A percentile compares a stretch with the other conserved stretches of the same genome.
Evolutionary conservation across 2,329 filamentous ascomycete species (phyloP).

Genomic region (Fonsecaea nubica): DNA sequence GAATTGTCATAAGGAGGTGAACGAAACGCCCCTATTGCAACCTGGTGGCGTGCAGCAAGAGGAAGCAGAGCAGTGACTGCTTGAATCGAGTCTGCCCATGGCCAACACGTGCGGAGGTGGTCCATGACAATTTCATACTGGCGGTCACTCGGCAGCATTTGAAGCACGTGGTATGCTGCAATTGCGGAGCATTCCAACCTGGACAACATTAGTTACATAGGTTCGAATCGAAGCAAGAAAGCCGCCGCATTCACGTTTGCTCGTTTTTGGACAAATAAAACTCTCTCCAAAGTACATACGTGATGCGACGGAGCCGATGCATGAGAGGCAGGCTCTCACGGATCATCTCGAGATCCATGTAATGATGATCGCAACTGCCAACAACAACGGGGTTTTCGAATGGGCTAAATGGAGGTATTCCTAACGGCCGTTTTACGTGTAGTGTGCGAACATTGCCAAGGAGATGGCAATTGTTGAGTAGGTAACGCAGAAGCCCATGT

Average conservation of each 20-base stretch:
- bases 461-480: slow-evolving; percentile 27
- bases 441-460: slow-evolving; percentile 29
- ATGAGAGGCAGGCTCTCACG: slow-evolving; percentile 27
- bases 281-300: slow-evolving; percentile 20
- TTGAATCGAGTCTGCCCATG: slow-evolving; percentile 20
- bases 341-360: slow-evolving; percentile 20
- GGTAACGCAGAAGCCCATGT: slow-evolving; percentile 20
- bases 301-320: slow-evolving; percentile 31
- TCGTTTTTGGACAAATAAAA: background rate
- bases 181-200: slow-evolving; percentile 32
- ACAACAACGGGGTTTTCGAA: background rate
- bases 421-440: slow-evolving; percentile 20
- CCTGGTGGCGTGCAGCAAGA: slow-evolving; percentile 22
- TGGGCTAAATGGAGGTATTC: slow-evolving; percentile 3
- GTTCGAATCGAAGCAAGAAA: background rate
- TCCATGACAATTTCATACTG: slow-evolving; percentile 32
- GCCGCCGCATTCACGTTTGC: background rate
- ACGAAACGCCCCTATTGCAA: slow-evolving; percentile 28
- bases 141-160: slow-evolving; percentile 25
- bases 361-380: background rate
- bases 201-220: background rate
- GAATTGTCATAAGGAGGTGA: background rate
- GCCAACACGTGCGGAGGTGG: slow-evolving; percentile 25
- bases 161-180: slow-evolving; percentile 23
- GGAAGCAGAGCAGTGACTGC: slow-evolving; percentile 21